These are phyloP conservation scores for Lactifluus hygrophoroides DNA, from an alignment of 768 basidiomycete genomes.

Conservation along the genomic window DNA sequence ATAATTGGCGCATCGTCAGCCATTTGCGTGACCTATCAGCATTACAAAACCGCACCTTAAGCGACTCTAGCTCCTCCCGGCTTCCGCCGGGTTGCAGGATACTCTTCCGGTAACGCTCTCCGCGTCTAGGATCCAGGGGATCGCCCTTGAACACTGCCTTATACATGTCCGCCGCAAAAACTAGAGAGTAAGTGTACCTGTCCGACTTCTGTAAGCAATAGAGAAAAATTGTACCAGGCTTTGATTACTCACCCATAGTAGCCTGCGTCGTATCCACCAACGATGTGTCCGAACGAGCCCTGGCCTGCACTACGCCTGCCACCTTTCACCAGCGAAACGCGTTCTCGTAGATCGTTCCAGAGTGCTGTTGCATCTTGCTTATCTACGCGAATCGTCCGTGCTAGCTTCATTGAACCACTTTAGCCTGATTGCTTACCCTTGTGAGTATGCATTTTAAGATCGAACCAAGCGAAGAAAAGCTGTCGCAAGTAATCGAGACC, in stretches of 20 bases:
- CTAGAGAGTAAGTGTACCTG: constrained; percentile 60
- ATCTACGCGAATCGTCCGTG: constrained; percentile 30
- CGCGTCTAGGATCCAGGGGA: constrained; percentile 60
- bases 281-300: constrained; percentile 68
- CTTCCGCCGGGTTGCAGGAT: constrained; percentile 71
- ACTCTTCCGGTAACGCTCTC: constrained; percentile 62
- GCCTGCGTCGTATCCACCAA: constrained; percentile 60
- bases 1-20: background rate
- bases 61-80: constrained; percentile 71
- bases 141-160: constrained; percentile 73
- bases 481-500: constrained; percentile 79
- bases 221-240: background rate
- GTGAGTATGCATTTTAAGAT: constrained; percentile 66
- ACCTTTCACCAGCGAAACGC: constrained; percentile 60
- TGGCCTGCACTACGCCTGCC: constrained; percentile 59
- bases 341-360: constrained; percentile 68
- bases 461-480: constrained; percentile 76
- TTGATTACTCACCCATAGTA: constrained; percentile 56
- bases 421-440: constrained; percentile 38
- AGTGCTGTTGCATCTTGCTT: constrained; percentile 65
- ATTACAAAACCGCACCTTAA: constrained; percentile 39
- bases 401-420: background rate
- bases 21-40: no score
- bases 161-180: constrained; percentile 53
- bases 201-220: background rate